A percentile compares a stretch with the other conserved stretches of the same genome.
phyloP scores from a whole-genome alignment of 257 asterid species.

The Prunella vulgaris region DNA sequence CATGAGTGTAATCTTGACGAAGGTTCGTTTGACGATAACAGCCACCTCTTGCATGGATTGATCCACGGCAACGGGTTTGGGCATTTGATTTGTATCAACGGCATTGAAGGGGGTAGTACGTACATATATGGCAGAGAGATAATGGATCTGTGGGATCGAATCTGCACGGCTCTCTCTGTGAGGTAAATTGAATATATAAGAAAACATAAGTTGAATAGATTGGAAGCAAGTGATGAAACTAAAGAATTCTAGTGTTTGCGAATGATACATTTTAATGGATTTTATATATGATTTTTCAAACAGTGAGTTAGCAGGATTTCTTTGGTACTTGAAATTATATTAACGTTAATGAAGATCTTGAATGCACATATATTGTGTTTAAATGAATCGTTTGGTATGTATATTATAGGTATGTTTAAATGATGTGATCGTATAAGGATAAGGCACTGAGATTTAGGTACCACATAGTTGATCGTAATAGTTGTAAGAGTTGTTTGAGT shows the following conservation, averaged over 20 bases:
- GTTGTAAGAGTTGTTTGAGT: neutral
- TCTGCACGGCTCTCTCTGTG: slow-evolving; percentile 52
- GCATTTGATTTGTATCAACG: slow-evolving; percentile 73
- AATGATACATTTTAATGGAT: neutral
- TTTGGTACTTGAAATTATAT: neutral
- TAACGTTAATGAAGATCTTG: slow-evolving; percentile 1
- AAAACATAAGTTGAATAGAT: neutral
- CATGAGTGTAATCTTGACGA: slow-evolving; percentile 64
- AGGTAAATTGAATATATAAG: slow-evolving; percentile 36
- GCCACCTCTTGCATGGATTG: slow-evolving; percentile 79
- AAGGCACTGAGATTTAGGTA: neutral
- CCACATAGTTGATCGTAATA: neutral
- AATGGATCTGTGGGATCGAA: slow-evolving; percentile 92
- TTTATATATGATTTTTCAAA: neutral
- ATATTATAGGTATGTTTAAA: neutral
- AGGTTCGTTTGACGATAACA: slow-evolving; percentile 49
- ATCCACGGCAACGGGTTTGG: slow-evolving; percentile 90
- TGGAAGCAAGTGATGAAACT: neutral
- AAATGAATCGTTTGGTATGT: neutral
- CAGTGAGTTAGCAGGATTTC: neutral
- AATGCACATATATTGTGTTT: neutral
- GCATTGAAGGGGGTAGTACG: slow-evolving; percentile 82
- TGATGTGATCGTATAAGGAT: neutral
- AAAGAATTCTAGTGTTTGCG: neutral
- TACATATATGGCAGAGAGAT: slow-evolving; percentile 57